Evolutionary conservation across 164 flowering plant genomes (phyloP).

Genomic region (Magnolia kwangsiensis): DNA sequence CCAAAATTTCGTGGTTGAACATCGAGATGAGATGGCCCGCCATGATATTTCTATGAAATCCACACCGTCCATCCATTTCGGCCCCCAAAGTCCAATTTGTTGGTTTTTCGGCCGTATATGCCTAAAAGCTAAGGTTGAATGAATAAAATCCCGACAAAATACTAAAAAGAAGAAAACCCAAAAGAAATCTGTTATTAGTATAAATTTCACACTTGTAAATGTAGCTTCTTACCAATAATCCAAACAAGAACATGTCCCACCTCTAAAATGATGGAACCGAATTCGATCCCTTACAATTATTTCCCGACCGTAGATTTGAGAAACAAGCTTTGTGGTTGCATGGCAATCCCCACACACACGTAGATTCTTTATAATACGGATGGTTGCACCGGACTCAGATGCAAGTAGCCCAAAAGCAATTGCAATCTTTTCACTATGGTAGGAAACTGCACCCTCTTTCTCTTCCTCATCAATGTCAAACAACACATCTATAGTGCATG

Average conservation of each 20-base stretch:
- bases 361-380: conserved; percentile 11
- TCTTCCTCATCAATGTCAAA: conserved; percentile 14
- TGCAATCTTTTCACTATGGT: conserved; percentile 13
- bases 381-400: background rate
- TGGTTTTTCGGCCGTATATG: too few relatives aligned
- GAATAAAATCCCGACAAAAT: too few relatives aligned
- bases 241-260: conserved; percentile 8
- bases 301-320: conserved; percentile 1
- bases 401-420: conserved; percentile 6
- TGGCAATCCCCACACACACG: conserved; percentile 10
- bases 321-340: conserved; percentile 9
- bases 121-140: too few relatives aligned
- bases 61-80: too few relatives aligned
- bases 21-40: too few relatives aligned
- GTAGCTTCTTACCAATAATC: conserved; percentile 9
- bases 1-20: too few relatives aligned
- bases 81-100: too few relatives aligned
- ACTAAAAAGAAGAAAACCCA: too few relatives aligned
- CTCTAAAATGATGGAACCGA: conserved; percentile 12
- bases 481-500: conserved; percentile 2
- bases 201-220: background rate
- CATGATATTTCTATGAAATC: too few relatives aligned
- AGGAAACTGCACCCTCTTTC: conserved; percentile 7
- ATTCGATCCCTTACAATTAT: conserved; percentile 10
- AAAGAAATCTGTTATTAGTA: too few relatives aligned